phyloP scores from a whole-genome alignment of 2,329 filamentous ascomycete genomes.

The Diaporthe vexans region DNA sequence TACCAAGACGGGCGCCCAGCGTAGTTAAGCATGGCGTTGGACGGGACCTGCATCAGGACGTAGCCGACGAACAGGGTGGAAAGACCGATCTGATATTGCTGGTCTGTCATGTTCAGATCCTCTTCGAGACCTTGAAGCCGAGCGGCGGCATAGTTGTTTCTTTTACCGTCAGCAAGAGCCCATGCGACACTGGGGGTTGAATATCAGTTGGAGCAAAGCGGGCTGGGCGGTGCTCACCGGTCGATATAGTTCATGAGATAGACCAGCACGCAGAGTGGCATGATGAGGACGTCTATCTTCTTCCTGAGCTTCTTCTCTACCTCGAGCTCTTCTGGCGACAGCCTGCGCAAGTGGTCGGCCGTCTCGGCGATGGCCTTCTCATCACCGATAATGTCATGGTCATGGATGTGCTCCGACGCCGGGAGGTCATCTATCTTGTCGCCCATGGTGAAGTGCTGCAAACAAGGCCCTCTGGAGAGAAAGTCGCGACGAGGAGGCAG shows the following conservation, averaged over 20 bases:
- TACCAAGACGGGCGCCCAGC: conserved; percentile 51
- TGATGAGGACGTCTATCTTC: conserved; percentile 75
- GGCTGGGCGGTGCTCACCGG: conserved; percentile 43
- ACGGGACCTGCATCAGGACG: conserved; percentile 47
- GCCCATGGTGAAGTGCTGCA: conserved; percentile 1
- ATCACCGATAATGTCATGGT: conserved; percentile 26
- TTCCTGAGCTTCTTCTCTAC: conserved; percentile 70
- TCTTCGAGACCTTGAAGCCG: conserved; percentile 62
- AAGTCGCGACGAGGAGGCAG: neutral
- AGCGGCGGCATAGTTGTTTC: conserved; percentile 55
- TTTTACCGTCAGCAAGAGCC: conserved; percentile 14
- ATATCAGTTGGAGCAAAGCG: neutral
- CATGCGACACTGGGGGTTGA: conserved; percentile 33
- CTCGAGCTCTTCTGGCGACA: conserved; percentile 43
- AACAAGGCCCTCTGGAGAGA: too few relatives aligned
- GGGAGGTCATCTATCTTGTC: conserved; percentile 36
- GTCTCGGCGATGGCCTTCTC: conserved; percentile 29
- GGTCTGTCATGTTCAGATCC: conserved; percentile 50
- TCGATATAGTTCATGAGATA: conserved; percentile 80
- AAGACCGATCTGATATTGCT: conserved; percentile 53
- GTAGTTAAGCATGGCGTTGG: conserved; percentile 48
- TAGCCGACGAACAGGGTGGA: conserved; percentile 48
- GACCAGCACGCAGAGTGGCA: conserved; percentile 78
- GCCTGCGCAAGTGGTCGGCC: conserved; percentile 32
- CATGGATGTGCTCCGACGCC: conserved; percentile 36